Evolutionary conservation across 2,329 filamentous ascomycete genomes (phyloP).

Genomic region (Whalleya microplaca): DNA sequence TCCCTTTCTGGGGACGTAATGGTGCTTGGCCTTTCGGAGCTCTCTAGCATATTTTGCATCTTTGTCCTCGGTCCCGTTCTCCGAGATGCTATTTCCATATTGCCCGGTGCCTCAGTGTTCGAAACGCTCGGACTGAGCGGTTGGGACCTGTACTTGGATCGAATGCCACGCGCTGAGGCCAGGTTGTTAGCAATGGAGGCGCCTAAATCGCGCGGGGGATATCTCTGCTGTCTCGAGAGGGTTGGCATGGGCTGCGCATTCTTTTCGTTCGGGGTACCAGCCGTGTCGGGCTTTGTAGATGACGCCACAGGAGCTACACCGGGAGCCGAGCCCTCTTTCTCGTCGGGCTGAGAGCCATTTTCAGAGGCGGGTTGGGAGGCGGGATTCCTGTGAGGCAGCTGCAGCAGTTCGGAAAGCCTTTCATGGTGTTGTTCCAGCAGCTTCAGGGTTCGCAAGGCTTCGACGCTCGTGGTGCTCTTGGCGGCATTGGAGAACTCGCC

Average conservation of each 20-base stretch:
- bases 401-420: slow-evolving; percentile 79
- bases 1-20: slow-evolving; percentile 47
- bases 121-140: slow-evolving; percentile 74
- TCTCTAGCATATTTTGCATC: slow-evolving; percentile 61
- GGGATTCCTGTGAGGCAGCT: slow-evolving; percentile 64
- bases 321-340: slow-evolving; percentile 39
- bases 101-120: slow-evolving; percentile 73
- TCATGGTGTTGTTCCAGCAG: slow-evolving; percentile 89
- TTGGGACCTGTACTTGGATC: slow-evolving; percentile 64
- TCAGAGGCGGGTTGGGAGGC: slow-evolving; percentile 43
- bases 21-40: slow-evolving; percentile 57
- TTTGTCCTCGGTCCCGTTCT: slow-evolving; percentile 54
- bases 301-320: slow-evolving; percentile 29
- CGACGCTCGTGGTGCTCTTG: slow-evolving; percentile 65
- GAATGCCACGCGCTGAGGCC: slow-evolving; percentile 82
- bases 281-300: slow-evolving; percentile 27
- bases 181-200: slow-evolving; percentile 89
- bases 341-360: slow-evolving; percentile 40
- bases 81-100: slow-evolving; percentile 61
- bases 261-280: slow-evolving; percentile 26
- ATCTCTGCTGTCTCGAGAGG: slow-evolving; percentile 49
- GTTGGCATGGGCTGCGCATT: slow-evolving; percentile 38
- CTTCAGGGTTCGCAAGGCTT: slow-evolving; percentile 82
- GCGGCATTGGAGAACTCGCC: slow-evolving; percentile 85
- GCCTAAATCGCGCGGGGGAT: slow-evolving; percentile 68